Conservation (phyloP, 805 yeast genomes). For the Sungouiozyma ichnusensis region DNA sequence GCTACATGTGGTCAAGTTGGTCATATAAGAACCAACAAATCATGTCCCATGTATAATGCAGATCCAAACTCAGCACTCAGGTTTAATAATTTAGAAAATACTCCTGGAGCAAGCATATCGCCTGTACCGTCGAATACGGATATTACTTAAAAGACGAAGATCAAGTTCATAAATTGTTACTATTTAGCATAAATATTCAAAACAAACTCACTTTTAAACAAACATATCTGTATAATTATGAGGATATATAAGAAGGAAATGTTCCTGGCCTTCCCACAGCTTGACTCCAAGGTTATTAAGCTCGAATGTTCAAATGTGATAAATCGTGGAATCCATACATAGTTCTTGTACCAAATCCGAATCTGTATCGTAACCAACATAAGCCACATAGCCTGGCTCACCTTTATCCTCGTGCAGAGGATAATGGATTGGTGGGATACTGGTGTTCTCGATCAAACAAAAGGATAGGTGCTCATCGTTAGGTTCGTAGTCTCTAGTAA, state of each 20-base stretch:
- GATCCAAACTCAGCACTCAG: not conserved
- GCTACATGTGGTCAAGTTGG: conserved; percentile 94
- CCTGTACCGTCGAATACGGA: not conserved
- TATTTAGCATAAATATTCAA: no score
- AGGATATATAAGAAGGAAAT: no score
- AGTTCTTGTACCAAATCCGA: conserved; percentile 11
- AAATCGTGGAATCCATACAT: conserved; percentile 21
- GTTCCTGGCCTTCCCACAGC: not conserved
- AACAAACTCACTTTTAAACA: not conserved
- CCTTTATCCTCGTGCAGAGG: conserved; percentile 28
- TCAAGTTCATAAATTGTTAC: no score
- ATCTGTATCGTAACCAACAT: conserved; percentile 24
- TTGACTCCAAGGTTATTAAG: no score
- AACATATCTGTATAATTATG: not conserved
- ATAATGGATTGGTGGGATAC: conserved; percentile 22
- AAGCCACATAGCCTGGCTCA: conserved; percentile 28
- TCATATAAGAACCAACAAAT: conserved; percentile 78
- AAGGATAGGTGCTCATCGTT: conserved; percentile 28
- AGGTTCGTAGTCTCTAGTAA: conserved; percentile 33
- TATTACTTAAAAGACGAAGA: not conserved
- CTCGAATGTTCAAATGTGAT: conserved; percentile 10
- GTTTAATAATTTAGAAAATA: not conserved
- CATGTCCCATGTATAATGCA: conserved; percentile 75
- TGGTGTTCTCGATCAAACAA: conserved; percentile 29
- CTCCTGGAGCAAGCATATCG: not conserved